These are phyloP conservation scores for Porpolomopsis calyptriformis DNA, from an alignment of 768 basidiomycete species.

Conservation along the genomic window DNA sequence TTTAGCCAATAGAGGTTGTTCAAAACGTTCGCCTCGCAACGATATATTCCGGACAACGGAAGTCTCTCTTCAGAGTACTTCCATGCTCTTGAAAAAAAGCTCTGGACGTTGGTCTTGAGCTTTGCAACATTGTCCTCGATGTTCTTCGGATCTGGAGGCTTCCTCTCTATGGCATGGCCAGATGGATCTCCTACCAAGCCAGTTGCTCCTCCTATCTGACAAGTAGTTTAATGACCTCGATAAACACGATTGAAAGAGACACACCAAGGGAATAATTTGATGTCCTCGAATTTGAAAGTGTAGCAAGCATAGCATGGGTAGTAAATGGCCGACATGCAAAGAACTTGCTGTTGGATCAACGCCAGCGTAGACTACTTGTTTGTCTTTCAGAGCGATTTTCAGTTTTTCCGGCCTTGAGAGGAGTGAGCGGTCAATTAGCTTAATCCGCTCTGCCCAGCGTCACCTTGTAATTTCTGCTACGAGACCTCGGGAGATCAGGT, in stretches of 20 bases:
- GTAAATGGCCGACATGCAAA: slow-evolving; percentile 87
- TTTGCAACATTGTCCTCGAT: slow-evolving; percentile 55
- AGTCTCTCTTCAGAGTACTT: slow-evolving; percentile 42
- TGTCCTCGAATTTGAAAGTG: slow-evolving; percentile 89
- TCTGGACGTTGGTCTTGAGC: slow-evolving; percentile 54
- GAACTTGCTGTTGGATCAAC: slow-evolving; percentile 88
- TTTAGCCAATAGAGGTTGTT: slow-evolving; percentile 70
- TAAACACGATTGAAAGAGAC: slow-evolving; percentile 17
- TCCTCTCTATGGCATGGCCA: slow-evolving; percentile 74
- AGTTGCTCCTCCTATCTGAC: slow-evolving; percentile 89
- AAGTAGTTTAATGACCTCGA: neutral
- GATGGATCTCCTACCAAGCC: slow-evolving; percentile 97
- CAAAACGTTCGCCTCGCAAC: slow-evolving; percentile 21
- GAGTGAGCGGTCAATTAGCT: neutral
- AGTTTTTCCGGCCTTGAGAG: slow-evolving; percentile 32
- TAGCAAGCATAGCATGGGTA: slow-evolving; percentile 76
- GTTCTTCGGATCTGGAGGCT: slow-evolving; percentile 46
- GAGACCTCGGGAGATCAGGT: slow-evolving; percentile 36
- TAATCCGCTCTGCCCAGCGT: neutral
- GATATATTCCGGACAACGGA: slow-evolving; percentile 11
- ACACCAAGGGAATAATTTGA: slow-evolving; percentile 69
- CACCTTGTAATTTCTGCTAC: slow-evolving; percentile 39
- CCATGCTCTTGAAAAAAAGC: slow-evolving; percentile 60
- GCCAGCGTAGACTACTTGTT: slow-evolving; percentile 69
- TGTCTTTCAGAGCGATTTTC: slow-evolving; percentile 23